Evolutionary conservation across 345 rosid genomes (phyloP).

Genomic region (Aethionema arabicum): DNA sequence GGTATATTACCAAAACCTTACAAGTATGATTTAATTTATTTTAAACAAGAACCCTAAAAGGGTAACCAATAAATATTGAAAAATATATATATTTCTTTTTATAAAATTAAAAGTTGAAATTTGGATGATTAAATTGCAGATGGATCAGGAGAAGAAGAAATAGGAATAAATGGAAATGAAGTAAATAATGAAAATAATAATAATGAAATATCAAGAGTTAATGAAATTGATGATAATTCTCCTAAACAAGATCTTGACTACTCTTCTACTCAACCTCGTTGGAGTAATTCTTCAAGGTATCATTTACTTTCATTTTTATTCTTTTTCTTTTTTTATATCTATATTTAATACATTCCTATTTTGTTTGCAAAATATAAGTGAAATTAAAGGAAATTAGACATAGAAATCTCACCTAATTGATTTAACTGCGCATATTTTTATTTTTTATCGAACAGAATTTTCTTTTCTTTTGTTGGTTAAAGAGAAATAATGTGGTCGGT

Average conservation of each 20-base stretch:
- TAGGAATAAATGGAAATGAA: conserved; percentile 44
- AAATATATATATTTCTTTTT: too few relatives aligned
- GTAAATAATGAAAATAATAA: conserved; percentile 29
- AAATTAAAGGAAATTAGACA: too few relatives aligned
- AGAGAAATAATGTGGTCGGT: too few relatives aligned
- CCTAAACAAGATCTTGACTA: conserved; percentile 49
- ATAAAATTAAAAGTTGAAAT: conserved; percentile 7
- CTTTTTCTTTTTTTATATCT: background rate
- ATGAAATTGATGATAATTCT: conserved; percentile 42
- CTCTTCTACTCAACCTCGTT: conserved; percentile 49
- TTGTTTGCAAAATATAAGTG: too few relatives aligned
- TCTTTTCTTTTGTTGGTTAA: too few relatives aligned
- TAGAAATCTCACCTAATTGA: too few relatives aligned
- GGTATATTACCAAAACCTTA: conserved; percentile 32
- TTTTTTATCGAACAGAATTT: too few relatives aligned
- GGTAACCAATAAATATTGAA: background rate
- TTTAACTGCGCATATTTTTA: too few relatives aligned
- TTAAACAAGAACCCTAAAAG: conserved; percentile 25
- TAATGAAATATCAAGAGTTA: conserved; percentile 33
- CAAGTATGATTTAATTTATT: background rate
- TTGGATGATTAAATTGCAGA: conserved; percentile 45
- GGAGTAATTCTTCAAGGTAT: conserved; percentile 86
- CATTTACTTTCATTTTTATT: conserved; percentile 17
- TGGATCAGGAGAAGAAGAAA: conserved; percentile 79
- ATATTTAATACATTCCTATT: too few relatives aligned